A percentile compares a stretch with the other conserved stretches of the same genome.
Evolutionary conservation across 345 rosid species (phyloP).

Genomic region (Durio zibethinus): DNA sequence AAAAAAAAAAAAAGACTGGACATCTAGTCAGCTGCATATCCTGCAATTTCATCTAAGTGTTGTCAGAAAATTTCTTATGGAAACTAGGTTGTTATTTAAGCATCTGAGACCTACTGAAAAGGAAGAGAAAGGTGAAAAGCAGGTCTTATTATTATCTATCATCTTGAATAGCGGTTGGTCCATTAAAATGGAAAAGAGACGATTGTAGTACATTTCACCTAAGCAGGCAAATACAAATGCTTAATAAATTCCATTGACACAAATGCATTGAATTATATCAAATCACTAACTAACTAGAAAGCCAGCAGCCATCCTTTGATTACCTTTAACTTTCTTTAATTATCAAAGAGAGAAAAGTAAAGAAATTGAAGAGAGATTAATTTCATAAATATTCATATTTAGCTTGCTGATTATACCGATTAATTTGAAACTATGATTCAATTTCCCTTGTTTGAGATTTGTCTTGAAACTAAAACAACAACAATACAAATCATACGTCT

Average conservation of each 20-base stretch:
- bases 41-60: neutral
- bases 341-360: neutral
- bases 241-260: neutral
- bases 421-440: neutral
- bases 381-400: neutral
- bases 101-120: neutral
- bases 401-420: neutral
- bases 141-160: neutral
- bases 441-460: neutral
- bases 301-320: neutral
- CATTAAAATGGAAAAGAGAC: neutral
- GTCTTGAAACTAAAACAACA: neutral
- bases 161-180: neutral
- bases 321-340: neutral
- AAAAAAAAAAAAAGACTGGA: neutral
- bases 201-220: neutral
- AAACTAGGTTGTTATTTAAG: neutral
- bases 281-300: neutral
- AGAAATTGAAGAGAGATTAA: neutral
- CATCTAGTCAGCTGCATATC: neutral
- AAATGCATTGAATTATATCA: neutral
- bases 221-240: neutral
- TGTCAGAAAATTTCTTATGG: neutral
- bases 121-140: neutral
- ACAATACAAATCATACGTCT: neutral